phyloP scores from a whole-genome alignment of 2,329 filamentous ascomycete genomes.

The Ophiosphaerella herpotricha region DNA sequence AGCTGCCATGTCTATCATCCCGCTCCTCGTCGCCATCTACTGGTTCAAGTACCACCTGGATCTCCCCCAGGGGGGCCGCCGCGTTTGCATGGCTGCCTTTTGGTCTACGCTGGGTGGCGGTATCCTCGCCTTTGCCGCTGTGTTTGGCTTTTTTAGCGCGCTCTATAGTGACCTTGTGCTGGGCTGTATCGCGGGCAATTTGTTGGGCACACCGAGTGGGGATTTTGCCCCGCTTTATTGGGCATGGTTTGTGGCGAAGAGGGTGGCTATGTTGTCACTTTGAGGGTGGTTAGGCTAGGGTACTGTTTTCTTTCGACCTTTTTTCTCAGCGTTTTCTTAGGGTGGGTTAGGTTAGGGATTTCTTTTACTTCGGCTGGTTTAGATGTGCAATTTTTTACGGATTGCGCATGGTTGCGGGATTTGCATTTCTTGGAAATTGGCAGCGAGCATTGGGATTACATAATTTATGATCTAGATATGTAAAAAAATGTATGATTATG shows the following conservation, averaged over 20 bases:
- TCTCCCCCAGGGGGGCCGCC: background rate
- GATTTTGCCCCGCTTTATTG: constrained; percentile 18
- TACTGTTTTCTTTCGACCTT: too few relatives aligned
- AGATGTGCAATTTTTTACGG: too few relatives aligned
- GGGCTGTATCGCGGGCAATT: constrained; percentile 15
- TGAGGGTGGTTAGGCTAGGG: background rate
- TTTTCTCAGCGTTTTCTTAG: too few relatives aligned
- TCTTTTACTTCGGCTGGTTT: too few relatives aligned
- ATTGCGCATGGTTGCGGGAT: too few relatives aligned
- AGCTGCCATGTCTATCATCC: constrained; percentile 7
- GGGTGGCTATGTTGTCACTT: constrained; percentile 7
- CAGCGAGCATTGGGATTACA: too few relatives aligned
- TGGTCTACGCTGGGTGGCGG: constrained; percentile 8
- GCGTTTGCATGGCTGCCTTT: constrained; percentile 1
- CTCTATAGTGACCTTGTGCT: constrained; percentile 18
- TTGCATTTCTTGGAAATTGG: too few relatives aligned
- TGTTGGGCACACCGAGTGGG: constrained; percentile 10
- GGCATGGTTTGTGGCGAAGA: constrained; percentile 20
- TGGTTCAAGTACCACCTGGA: constrained; percentile 13
- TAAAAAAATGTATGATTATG: too few relatives aligned
- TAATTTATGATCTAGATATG: too few relatives aligned
- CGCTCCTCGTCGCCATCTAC: constrained; percentile 10
- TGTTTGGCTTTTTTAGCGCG: constrained; percentile 15
- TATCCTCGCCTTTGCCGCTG: constrained; percentile 6
- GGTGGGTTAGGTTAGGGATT: too few relatives aligned